Evolutionary conservation across 1,139 yeast species (phyloP), one percentile per base, ranked within the genome.

Genomic region (Yamadazyma dushanensis): DNA sequence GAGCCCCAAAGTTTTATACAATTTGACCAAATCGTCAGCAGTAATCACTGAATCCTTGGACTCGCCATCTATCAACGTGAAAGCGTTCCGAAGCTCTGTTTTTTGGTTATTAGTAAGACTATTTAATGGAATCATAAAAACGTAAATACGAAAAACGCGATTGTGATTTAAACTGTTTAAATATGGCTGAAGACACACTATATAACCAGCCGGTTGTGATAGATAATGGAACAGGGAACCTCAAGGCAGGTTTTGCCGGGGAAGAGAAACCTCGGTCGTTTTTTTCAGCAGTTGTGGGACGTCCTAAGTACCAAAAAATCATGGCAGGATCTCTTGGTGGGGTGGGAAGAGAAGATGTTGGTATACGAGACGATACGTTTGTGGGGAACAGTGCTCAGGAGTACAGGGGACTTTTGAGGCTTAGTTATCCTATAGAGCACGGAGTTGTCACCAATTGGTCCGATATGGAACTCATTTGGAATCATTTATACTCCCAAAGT

Each of bases 181-280:
- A 6, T 10, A 36, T 32, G 29, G 35, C 32, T 26, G 32, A 32
- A 30, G 44, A 32, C n/a, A 30, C 46, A 7, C 56, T 70, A 30
- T 70, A 70, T 43, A 90, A 89, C 59, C 97, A 90, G 60, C 96
- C 97, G 2, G 78, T 90, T 32, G 96, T 90, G 25, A 71, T 90
- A 23, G 97, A 90, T 59, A 88, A 87, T 65, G 97, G 97, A n/a
- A 83, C 96, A 4, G 95, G 96, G 2, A 74, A 76, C 33, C 69
- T 89, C 38, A 85, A 88, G 55, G 89, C 95, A 1, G 97, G 97
- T 1, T 86, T 90, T 61, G 95, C 97, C 1, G 97, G 97, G 13
- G 94, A 86, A 48, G 94, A 87, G 38, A 74, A 70, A 47, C 97
- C 97, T 3, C 74, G 78, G 48, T 59, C 78, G 26, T 73, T 64